phyloP scores from a whole-genome alignment of 1,284 basidiomycete species.

The Wolfiporia cocos region DNA sequence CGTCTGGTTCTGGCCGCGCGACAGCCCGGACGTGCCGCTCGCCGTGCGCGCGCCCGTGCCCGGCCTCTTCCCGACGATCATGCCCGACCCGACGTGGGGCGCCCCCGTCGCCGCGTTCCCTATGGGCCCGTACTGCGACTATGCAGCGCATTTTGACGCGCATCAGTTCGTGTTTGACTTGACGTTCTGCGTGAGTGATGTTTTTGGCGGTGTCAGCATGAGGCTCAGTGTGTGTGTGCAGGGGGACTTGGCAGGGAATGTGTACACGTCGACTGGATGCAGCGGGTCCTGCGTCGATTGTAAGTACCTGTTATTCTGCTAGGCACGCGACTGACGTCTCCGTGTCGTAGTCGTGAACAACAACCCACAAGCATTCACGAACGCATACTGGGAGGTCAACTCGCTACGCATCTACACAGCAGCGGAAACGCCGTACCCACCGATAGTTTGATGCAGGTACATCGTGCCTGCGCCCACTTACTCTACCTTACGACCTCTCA shows the following conservation, averaged over 20 bases:
- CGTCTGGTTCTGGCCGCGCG: constrained; percentile 51
- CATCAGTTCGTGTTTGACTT: constrained; percentile 48
- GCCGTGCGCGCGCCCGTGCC: constrained; percentile 25
- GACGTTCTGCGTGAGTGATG: constrained; percentile 42
- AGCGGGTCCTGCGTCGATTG: constrained; percentile 31
- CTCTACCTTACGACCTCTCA: too few relatives aligned
- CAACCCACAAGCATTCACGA: constrained; percentile 44
- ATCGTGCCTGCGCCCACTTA: too few relatives aligned
- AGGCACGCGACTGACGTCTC: constrained; percentile 2
- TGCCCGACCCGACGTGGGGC: constrained; percentile 35
- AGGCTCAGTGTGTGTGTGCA: constrained; percentile 14
- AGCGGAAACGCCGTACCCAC: neutral
- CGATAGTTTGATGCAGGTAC: too few relatives aligned
- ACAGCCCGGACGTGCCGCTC: constrained; percentile 31
- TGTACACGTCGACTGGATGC: constrained; percentile 29
- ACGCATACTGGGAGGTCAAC: constrained; percentile 64
- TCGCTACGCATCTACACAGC: constrained; percentile 46
- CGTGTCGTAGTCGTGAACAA: constrained; percentile 40
- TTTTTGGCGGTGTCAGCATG: constrained; percentile 2
- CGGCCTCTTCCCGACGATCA: constrained; percentile 13
- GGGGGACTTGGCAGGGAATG: constrained; percentile 48
- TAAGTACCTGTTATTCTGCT: constrained; percentile 22
- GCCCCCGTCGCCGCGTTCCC: constrained; percentile 46
- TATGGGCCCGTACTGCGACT: constrained; percentile 32
- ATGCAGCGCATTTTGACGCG: constrained; percentile 37